A percentile compares a stretch with the other conserved stretches of the same genome.
Conservation (phyloP, 129 eudicot genomes). For the Tagetes erecta region DNA sequence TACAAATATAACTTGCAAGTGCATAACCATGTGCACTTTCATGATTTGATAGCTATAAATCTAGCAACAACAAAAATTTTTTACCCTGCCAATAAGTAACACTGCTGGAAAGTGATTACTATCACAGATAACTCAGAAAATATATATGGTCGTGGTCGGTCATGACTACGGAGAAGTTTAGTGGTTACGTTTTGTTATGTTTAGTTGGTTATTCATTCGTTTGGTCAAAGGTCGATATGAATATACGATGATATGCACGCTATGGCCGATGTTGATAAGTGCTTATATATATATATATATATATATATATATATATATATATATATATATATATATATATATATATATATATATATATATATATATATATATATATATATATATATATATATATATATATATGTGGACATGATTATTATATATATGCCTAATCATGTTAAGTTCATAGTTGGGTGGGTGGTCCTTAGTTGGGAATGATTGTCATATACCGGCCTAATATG, state of each 20-base stretch:
- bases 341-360: no score
- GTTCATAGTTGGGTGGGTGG: conserved; percentile 1
- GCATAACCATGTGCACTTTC: not conserved
- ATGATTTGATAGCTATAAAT: not conserved
- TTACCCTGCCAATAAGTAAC: not conserved
- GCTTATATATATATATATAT: no score
- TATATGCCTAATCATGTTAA: not conserved
- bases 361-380: no score
- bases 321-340: no score
- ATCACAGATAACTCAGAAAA: not conserved
- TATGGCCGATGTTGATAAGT: not conserved
- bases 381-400: no score
- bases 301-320: no score
- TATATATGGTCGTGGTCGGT: not conserved
- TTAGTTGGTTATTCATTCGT: not conserved
- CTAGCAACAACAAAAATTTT: not conserved
- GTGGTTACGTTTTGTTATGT: not conserved
- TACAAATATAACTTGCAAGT: not conserved
- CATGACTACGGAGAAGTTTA: not conserved
- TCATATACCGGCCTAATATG: not conserved
- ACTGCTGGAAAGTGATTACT: not conserved
- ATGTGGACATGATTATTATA: not conserved
- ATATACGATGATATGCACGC: not conserved
- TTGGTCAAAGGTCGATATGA: not conserved
- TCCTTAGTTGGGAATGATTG: not conserved